Evolutionary conservation across 768 basidiomycete genomes (phyloP).

Genomic region (Postia placenta): DNA sequence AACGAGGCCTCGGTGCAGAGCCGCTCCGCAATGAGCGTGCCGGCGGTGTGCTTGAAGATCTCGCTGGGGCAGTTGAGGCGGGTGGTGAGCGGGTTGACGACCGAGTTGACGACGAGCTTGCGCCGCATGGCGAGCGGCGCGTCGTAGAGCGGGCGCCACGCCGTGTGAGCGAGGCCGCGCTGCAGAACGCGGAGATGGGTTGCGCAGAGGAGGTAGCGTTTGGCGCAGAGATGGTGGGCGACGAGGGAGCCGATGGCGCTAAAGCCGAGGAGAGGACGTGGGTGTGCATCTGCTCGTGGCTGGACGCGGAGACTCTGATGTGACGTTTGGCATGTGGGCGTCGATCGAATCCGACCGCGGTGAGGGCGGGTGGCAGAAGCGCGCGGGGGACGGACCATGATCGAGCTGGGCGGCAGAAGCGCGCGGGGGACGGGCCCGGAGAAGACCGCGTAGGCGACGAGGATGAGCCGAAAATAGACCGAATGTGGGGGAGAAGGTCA

Average conservation of each 20-base stretch:
- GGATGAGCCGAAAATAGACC: neutral
- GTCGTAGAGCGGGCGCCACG: slow-evolving; percentile 60
- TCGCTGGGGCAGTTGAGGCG: slow-evolving; percentile 78
- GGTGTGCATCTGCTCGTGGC: slow-evolving; percentile 63
- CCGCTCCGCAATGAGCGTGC: slow-evolving; percentile 37
- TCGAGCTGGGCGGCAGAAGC: too few relatives aligned
- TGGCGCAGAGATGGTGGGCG: slow-evolving; percentile 68
- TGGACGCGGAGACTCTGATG: too few relatives aligned
- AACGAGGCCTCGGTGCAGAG: slow-evolving; percentile 70
- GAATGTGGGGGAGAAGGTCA: neutral
- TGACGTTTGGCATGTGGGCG: too few relatives aligned
- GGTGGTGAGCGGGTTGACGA: slow-evolving; percentile 84
- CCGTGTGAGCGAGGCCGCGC: slow-evolving; percentile 47
- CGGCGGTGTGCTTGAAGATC: slow-evolving; percentile 42
- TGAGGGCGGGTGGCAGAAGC: too few relatives aligned
- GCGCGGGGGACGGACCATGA: neutral
- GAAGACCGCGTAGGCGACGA: neutral
- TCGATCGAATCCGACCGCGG: too few relatives aligned
- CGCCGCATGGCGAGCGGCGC: slow-evolving; percentile 67
- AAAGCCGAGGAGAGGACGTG: slow-evolving; percentile 74
- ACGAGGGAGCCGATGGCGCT: slow-evolving; percentile 82
- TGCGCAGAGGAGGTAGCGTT: slow-evolving; percentile 51
- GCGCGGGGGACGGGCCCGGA: neutral
- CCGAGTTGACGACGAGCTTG: slow-evolving; percentile 76
- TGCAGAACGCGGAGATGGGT: slow-evolving; percentile 57